Evolutionary conservation across 1,139 yeast genomes (phyloP), one percentile per base, ranked within the genome.

Genomic region (Hanseniaspora gamundiae): DNA sequence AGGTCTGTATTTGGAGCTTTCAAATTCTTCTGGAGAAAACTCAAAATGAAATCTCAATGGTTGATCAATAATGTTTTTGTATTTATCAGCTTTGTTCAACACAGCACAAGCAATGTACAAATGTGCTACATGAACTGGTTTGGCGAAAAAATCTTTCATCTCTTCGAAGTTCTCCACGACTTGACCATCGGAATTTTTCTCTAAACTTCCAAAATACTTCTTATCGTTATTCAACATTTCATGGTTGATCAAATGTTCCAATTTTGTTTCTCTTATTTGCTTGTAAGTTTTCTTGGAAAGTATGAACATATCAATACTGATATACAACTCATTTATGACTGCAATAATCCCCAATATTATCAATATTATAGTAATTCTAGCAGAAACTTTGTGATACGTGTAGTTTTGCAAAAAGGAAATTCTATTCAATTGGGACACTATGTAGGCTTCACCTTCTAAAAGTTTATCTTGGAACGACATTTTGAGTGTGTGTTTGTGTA

Each of bases 71-170:
- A 62, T 35, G 49, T 50, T 42, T 28, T 48, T 42, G 6, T 36
- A 45, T 0, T 51, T 51, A 30, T 55, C 48, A 2, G 58, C 55
- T 2, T 57, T 52, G n/a, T 49, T 46, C 8, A 62, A 47, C 1
- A 69, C 58, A 45, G 75, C 71, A 39, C 80, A 65, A 21, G 75
- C 64, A 2, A 78, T 72, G 50, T 76, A 76, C 1, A 80, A 68
- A 58, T 80, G 86, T 1, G 91, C 87, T 62, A 87, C 82, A 58
- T 80, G 88, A 7, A 80, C 76, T 0, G 91, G 91, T 31, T 77
- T 73, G 44, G 80, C 84, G 11, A 71, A 69, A 57, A 80, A 80
- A 19, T 77, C 74, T 47, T 79, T 83, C 52, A 76, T 73, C 8
- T 80, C 82, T 46, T 80, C 83, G 49, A 62, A 53, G 28, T 64